Evolutionary conservation across 1,139 yeast species (phyloP), one percentile per base, ranked within the genome.

Genomic region (Barnettozyma hawaiiensis): DNA sequence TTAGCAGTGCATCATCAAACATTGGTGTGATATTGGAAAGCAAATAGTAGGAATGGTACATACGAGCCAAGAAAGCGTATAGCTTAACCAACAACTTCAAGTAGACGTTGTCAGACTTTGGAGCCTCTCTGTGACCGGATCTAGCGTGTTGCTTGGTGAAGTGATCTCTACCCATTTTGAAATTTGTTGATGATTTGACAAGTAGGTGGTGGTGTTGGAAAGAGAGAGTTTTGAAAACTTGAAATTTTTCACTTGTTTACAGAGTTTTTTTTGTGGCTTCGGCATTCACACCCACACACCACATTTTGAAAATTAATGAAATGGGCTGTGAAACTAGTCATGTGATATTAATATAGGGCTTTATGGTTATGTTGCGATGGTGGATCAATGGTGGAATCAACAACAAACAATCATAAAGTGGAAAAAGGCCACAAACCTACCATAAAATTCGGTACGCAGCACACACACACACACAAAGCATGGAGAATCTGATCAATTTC

Each of bases 71-170:
- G 95, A 87, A 94, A 68, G 97, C 76, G 86, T 90, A 92, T 66
- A 92, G 81, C 83, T 90, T 90, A 72, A 92, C 98, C 76, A 92
- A 84, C 70, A 92, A 76, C 76, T 84, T 85, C 78, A 92, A 81
- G 96, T 94, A 92, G 75, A 90, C 96, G 71, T 92, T 94, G 78
- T 92, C 96, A 61, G 97, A 90, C 81, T 89, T 89, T 76, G 98
- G 99, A 73, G 97, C 97, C 68, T 84, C 76, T 79, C 99, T 90
- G 86, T 87, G 95, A 73, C 96, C 84, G 63, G 83, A 76, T 77
- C 90, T 86, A 70, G 78, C 79, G 84, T 92, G 98, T 76, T 89
- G 97, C 76, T 89, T 90, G 71, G 81, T 72, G 75, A 85, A 79
- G 80, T 86, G 95, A 78, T 92, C 98, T 78, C 85, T 89, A 83